These are phyloP conservation scores for Brassica incana DNA, from an alignment of 345 rosid genomes.

Conservation along the genomic window DNA sequence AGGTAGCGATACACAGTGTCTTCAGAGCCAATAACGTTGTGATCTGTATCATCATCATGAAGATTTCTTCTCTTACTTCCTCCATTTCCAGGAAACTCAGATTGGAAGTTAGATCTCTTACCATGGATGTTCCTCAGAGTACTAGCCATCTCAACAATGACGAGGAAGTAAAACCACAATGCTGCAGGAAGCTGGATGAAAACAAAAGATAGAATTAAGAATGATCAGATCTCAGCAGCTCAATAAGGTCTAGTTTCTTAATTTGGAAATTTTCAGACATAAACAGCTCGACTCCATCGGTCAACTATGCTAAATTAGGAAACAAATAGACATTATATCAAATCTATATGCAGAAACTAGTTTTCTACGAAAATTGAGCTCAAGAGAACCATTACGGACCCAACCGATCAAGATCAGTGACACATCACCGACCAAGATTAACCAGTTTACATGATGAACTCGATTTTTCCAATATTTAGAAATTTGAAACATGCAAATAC, in stretches of 20 bases:
- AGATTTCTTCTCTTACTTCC: slow-evolving; percentile 61
- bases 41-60: slow-evolving; percentile 65
- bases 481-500: slow-evolving; percentile 20
- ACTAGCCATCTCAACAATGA: slow-evolving; percentile 49
- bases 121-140: slow-evolving; percentile 56
- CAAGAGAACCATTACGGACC: background rate
- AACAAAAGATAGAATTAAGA: background rate
- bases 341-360: background rate
- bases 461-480: slow-evolving; percentile 4
- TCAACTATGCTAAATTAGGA: slow-evolving; percentile 38
- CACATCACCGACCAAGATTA: slow-evolving; percentile 6
- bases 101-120: slow-evolving; percentile 60
- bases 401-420: slow-evolving; percentile 22
- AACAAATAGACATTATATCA: slow-evolving; percentile 22
- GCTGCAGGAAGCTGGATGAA: background rate
- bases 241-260: background rate
- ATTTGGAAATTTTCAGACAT: background rate
- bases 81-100: slow-evolving; percentile 50
- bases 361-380: slow-evolving; percentile 1
- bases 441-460: background rate
- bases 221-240: slow-evolving; percentile 14
- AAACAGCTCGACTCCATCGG: slow-evolving; percentile 27
- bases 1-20: slow-evolving; percentile 70
- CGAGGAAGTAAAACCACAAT: background rate
- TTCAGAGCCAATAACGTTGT: slow-evolving; percentile 50